These are phyloP conservation scores for Massarina eburnea DNA, from an alignment of 2,329 filamentous ascomycete genomes.

Conservation along the genomic window DNA sequence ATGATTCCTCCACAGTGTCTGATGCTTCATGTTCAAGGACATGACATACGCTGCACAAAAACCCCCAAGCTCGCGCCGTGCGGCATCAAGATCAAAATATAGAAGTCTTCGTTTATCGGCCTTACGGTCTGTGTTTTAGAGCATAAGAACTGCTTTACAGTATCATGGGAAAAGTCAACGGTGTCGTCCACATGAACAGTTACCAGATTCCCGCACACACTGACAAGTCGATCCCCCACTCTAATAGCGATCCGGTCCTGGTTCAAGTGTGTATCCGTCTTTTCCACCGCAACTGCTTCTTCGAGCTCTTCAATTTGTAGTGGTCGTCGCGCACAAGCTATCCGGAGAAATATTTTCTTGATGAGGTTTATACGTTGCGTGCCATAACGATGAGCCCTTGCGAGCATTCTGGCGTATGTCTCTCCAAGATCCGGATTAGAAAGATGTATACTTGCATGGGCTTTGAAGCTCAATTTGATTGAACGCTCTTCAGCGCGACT, in stretches of 20 bases:
- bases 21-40: constrained; percentile 43
- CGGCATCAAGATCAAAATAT: constrained; percentile 22
- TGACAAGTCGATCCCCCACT: constrained; percentile 7
- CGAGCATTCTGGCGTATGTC: constrained; percentile 26
- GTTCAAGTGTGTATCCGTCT: constrained; percentile 11
- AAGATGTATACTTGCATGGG: constrained; percentile 4
- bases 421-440: constrained; percentile 14
- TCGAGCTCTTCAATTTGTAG: constrained; percentile 20
- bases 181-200: constrained; percentile 7
- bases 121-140: not conserved
- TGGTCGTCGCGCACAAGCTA: constrained; percentile 17
- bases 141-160: constrained; percentile 15
- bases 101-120: not conserved
- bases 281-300: constrained; percentile 17
- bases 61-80: constrained; percentile 36
- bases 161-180: constrained; percentile 18
- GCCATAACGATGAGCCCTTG: constrained; percentile 7
- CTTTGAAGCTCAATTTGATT: constrained; percentile 3
- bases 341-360: constrained; percentile 16
- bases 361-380: constrained; percentile 6
- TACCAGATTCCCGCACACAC: constrained; percentile 14
- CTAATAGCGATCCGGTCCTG: constrained; percentile 6
- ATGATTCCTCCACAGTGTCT: constrained; percentile 3
- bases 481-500: constrained; percentile 17
- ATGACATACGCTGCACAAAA: constrained; percentile 46